Evolutionary conservation across 2,329 filamentous ascomycete genomes (phyloP), one percentile per base, ranked within the genome.

Genomic region (Didymellaceae sp.): DNA sequence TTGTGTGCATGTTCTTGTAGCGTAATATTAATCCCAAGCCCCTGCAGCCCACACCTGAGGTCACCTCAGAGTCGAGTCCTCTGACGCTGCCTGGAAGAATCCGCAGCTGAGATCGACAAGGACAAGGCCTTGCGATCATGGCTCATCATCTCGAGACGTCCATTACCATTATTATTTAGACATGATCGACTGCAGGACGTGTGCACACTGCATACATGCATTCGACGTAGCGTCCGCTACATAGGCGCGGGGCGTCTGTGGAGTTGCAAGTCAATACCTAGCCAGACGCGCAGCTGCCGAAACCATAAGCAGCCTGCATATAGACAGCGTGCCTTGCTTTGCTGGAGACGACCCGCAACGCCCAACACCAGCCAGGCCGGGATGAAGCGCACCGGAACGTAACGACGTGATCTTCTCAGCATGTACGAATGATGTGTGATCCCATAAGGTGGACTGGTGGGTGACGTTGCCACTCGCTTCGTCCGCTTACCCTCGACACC

Each of bases 51-150:
- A n/a, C n/a, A n/a, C n/a, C n/a, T n/a, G n/a, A n/a, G n/a, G n/a
- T n/a, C n/a, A n/a, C n/a, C n/a, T n/a, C n/a, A n/a, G n/a, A n/a
- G n/a, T n/a, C n/a, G 52, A 53, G 39, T 43, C 43, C 41, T 51
- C 24, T 45, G 39, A 45, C 28, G 40, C 42, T 39, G 33, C 35
- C 31, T 52, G 40, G 35, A 42, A 48, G 48, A 55, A 58, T 57
- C 56, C 59, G 58, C 59, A 46, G 54, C 54, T 58, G 44, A 55
- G 68, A 72, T 72, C 68, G 62, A 65, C 65, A 49, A 58, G 48
- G 62, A 65, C 65, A 49, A 58, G 48, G 53, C 53, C 56, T 58
- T 51, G 58, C 67, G 66, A 66, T 59, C 66, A 66, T 58, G 67
- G 68, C 68, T 71, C 66, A 55, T 55, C 31, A 37, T 46, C 55